Evolutionary conservation across 225 moss, liverwort and hornwort species (phyloP).

Genomic region (Marchantia paleacea): DNA sequence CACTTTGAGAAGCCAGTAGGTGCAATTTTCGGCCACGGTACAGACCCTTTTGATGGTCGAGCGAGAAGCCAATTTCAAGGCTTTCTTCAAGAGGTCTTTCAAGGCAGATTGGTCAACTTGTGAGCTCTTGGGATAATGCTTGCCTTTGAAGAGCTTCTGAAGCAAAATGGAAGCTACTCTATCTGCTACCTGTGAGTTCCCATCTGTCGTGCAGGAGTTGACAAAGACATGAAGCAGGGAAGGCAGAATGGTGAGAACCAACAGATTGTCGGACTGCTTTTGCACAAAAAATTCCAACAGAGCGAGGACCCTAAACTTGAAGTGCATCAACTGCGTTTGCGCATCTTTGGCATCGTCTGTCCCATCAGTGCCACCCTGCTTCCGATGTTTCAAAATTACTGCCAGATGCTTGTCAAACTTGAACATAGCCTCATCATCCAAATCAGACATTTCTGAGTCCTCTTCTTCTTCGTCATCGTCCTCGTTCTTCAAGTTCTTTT

Average conservation of each 20-base stretch:
- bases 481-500: slow-evolving; percentile 17
- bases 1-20: slow-evolving; percentile 75
- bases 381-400: slow-evolving; percentile 69
- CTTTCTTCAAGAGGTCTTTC: slow-evolving; percentile 53
- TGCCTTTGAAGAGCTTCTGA: slow-evolving; percentile 62
- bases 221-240: slow-evolving; percentile 80
- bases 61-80: slow-evolving; percentile 71
- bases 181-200: slow-evolving; percentile 55
- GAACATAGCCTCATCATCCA: slow-evolving; percentile 96
- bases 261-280: slow-evolving; percentile 61
- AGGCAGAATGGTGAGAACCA: slow-evolving; percentile 69
- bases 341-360: slow-evolving; percentile 48
- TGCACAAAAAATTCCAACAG: slow-evolving; percentile 72
- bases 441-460: slow-evolving; percentile 62
- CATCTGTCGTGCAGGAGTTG: slow-evolving; percentile 63
- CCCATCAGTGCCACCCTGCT: slow-evolving; percentile 39
- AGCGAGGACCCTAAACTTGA: slow-evolving; percentile 79
- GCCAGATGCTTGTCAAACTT: slow-evolving; percentile 75
- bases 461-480: slow-evolving; percentile 37
- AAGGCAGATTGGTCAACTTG: slow-evolving; percentile 51
- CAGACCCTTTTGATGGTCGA: slow-evolving; percentile 70
- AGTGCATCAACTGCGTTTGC: slow-evolving; percentile 69
- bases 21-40: slow-evolving; percentile 58
- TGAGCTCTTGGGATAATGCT: slow-evolving; percentile 60
- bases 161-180: slow-evolving; percentile 63